Evolutionary conservation across 2,329 filamentous ascomycete genomes (phyloP).

Genomic region (Colletotrichum salicis): DNA sequence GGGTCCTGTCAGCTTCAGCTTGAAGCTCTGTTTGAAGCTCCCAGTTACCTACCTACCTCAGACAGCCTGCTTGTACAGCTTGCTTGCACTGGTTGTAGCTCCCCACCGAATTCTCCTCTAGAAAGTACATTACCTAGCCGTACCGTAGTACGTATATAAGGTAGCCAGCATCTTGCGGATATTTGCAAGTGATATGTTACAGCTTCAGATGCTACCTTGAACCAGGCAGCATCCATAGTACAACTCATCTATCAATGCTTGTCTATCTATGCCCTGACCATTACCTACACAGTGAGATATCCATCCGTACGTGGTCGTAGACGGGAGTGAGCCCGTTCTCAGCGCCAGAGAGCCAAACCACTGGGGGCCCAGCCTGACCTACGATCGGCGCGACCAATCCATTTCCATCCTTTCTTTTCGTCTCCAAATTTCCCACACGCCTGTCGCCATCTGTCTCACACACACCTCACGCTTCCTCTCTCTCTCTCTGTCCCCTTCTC

Average conservation of each 20-base stretch:
- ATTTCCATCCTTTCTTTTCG: conserved; percentile 32
- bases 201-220: not conserved
- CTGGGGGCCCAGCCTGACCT: not conserved
- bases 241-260: not conserved
- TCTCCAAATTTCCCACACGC: conserved; percentile 32
- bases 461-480: not conserved
- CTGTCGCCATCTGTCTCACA: not conserved
- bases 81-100: too few relatives aligned
- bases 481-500: not conserved
- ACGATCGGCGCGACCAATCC: conserved; percentile 34
- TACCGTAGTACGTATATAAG: not conserved
- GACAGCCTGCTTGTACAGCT: too few relatives aligned
- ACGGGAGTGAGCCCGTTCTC: too few relatives aligned
- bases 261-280: not conserved
- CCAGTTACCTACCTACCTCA: too few relatives aligned
- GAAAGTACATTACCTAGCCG: too few relatives aligned
- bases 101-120: not conserved
- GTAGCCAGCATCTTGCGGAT: not conserved
- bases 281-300: too few relatives aligned
- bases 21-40: not conserved
- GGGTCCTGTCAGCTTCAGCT: not conserved
- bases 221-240: not conserved
- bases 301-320: too few relatives aligned
- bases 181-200: not conserved
- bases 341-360: not conserved